Base-by-base conservation (phyloP, 768 basidiomycete genomes). In the Chiua virens region DNA sequence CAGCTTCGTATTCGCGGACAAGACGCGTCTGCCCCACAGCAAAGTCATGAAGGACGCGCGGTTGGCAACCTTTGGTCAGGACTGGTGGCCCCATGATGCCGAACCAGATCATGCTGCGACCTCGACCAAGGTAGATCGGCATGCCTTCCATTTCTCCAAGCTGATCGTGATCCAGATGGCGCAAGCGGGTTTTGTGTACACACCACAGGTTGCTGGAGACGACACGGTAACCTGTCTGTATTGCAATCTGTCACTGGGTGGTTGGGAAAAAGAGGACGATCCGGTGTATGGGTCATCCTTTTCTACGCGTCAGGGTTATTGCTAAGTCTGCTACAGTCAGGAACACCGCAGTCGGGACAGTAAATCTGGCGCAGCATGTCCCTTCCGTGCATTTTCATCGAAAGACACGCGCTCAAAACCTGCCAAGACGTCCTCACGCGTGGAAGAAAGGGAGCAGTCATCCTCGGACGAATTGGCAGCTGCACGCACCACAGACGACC, bases 251-350 rank as follows among this genome's bases (percentile, higher is more conserved):
- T 78, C 83, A 2, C 79, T 96, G 3, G 84, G 85, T 48, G 92
- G 89, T 1, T 98, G 95, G 95, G 90, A 93, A 38, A 73, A 77
- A 25, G 82, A 81, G 14, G 95, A 98, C 65, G 85, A 95, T 68
- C 95, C 95, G 14, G 65, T 85, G 95, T 97, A 69, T 51, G 89
- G 15, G n/a, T 28, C 55, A 15, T 43, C 34, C 38, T 18, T 34
- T 25, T 20, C 20, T 21, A 8, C 21, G 21, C 3, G 34, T 9
- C 39, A 32, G 47, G 28, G 47, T 49, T 37, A 45, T 53, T 39
- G 41, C 43, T 49, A 40, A 56, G 48, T 32, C 38, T 36, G 15
- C 9, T 21, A 32, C 60, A 91, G 89, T 54, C 78, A 86, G 61
- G 87, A 92, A 60, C 92, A 95, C 60, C 77, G 77, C n/a, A 79